Conservation (phyloP, 2,329 filamentous ascomycete species). For the Moelleriella libera region DNA sequence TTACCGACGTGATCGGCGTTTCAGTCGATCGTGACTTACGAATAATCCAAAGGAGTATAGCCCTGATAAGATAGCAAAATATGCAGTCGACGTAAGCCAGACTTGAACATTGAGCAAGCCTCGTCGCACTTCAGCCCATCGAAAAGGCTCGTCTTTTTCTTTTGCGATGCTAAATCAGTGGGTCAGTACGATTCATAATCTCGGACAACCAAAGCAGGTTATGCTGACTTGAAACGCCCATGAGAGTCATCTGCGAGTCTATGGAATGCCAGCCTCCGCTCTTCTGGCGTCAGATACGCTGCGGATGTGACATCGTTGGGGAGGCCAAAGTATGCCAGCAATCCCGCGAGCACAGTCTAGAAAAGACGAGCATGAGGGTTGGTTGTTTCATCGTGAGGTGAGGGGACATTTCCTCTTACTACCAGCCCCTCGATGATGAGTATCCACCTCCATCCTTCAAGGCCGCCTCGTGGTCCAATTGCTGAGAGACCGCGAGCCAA, state of each 20-base stretch:
- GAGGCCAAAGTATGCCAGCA: constrained; percentile 35
- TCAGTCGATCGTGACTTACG: constrained; percentile 15
- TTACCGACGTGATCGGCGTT: neutral
- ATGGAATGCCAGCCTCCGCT: constrained; percentile 32
- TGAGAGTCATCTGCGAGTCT: constrained; percentile 25
- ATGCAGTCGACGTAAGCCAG: constrained; percentile 48
- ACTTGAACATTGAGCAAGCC: constrained; percentile 45
- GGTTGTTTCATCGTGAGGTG: no score
- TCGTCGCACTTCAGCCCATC: constrained; percentile 48
- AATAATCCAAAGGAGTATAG: constrained; percentile 53
- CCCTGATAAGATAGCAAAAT: constrained; percentile 44
- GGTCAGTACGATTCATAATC: neutral
- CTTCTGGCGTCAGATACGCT: constrained; percentile 34
- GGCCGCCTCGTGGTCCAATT: constrained; percentile 49
- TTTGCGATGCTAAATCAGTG: constrained; percentile 6
- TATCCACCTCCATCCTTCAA: constrained; percentile 60
- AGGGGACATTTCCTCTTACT: constrained; percentile 11
- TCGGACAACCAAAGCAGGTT: neutral
- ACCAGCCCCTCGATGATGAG: constrained; percentile 39
- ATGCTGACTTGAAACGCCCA: constrained; percentile 17
- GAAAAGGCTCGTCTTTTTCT: constrained; percentile 31
- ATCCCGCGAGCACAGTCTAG: constrained; percentile 38
- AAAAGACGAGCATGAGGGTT: neutral
- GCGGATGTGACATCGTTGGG: constrained; percentile 42
- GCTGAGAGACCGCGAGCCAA: constrained; percentile 54